Conservation (phyloP, 257 asterid species). For the Solanum tarapatanum region DNA sequence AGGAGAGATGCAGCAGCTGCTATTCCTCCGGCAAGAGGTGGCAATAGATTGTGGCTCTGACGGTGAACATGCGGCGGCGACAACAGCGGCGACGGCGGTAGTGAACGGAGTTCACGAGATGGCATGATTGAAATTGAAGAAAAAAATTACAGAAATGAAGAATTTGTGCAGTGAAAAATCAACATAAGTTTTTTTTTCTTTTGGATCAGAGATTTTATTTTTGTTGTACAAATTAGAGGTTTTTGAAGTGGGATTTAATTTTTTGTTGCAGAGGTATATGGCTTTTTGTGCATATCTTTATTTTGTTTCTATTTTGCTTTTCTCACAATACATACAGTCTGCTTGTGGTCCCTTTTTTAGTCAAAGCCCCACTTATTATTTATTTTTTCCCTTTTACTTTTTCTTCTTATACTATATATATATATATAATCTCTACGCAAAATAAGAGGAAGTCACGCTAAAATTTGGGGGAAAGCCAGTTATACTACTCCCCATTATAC, state of each 20-base stretch:
- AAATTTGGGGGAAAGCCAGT: not conserved
- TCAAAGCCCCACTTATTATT: not conserved
- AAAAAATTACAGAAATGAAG: not conserved
- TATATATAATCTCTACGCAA: not conserved
- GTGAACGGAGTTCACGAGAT: constrained; percentile 45
- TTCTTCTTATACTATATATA: not conserved
- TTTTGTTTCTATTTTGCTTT: not conserved
- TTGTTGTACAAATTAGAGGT: not conserved
- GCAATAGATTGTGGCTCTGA: constrained; percentile 18
- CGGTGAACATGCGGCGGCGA: constrained; percentile 11
- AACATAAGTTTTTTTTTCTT: not conserved
- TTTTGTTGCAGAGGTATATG: not conserved
- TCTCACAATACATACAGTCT: not conserved
- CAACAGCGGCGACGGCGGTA: constrained; percentile 21
- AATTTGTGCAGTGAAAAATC: not conserved
- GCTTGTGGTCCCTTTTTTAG: not conserved
- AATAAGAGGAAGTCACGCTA: not conserved
- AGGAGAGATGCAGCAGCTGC: constrained; percentile 57
- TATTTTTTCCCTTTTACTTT: not conserved
- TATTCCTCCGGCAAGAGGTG: constrained; percentile 51
- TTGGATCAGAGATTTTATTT: not conserved
- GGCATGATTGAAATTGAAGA: constrained; percentile 36
- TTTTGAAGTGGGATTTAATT: not conserved
- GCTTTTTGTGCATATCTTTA: not conserved
- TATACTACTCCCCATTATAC: not conserved